phyloP scores from a whole-genome alignment of 805 yeast species.

The Candida sonorensis region DNA sequence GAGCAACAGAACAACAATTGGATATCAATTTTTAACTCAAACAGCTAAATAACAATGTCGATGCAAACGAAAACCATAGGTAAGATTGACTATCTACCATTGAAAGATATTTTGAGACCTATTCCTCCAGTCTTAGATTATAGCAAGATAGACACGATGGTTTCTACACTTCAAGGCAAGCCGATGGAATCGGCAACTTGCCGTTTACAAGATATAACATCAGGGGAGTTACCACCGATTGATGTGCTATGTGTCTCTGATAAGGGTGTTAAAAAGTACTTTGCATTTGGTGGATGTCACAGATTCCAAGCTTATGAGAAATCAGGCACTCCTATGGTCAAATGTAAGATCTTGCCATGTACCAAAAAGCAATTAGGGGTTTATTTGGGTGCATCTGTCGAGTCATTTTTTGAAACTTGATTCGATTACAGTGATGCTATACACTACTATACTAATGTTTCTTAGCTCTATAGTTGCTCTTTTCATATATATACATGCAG shows the following conservation, averaged over 20 bases:
- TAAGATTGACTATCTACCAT: slow-evolving; percentile 54
- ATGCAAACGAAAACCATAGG: slow-evolving; percentile 54
- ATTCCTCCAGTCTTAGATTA: slow-evolving; percentile 79
- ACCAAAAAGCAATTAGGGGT: slow-evolving; percentile 60
- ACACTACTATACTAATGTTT: too few species aligned
- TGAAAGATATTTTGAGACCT: slow-evolving; percentile 66
- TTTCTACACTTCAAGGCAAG: slow-evolving; percentile 53
- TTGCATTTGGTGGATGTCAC: slow-evolving; percentile 90
- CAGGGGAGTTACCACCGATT: slow-evolving; percentile 75
- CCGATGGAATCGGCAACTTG: slow-evolving; percentile 63
- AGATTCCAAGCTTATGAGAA: slow-evolving; percentile 81
- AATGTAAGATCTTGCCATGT: slow-evolving; percentile 68
- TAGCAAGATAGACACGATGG: slow-evolving; percentile 74
- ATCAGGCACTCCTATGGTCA: slow-evolving; percentile 44
- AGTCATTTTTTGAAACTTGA: slow-evolving; percentile 39
- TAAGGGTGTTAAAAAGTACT: slow-evolving; percentile 53
- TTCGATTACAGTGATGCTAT: too few species aligned
- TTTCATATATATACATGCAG: too few species aligned
- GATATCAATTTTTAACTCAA: too few species aligned
- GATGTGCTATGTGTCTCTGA: slow-evolving; percentile 69
- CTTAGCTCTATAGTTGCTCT: too few species aligned
- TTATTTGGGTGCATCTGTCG: slow-evolving; percentile 67
- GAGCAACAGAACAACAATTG: too few species aligned
- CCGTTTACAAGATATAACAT: slow-evolving; percentile 34
- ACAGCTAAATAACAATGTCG: slow-evolving; percentile 51